Evolutionary conservation across 2,329 filamentous ascomycete species (phyloP), one percentile per base, ranked within the genome.

Genomic region (Colletotrichum agaves): DNA sequence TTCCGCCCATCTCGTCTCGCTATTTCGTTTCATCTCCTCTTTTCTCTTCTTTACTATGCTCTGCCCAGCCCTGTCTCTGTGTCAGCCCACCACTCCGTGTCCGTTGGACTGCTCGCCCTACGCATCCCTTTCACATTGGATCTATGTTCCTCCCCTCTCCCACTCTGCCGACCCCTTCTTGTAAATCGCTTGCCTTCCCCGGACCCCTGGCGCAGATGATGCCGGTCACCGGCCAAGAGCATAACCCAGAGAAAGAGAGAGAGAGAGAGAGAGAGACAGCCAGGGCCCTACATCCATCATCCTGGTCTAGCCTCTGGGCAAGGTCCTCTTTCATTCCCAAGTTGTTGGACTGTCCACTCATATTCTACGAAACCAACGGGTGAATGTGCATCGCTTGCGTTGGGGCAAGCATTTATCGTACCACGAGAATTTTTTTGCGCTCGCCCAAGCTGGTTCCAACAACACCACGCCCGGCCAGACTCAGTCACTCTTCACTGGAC

Each of bases 391-490:
- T 67, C 64, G 61, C 52, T 61, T 64, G 46, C 61, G 46, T 53
- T 59, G 64, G 47, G 64, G 61, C 64, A 64, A 50, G 61, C 64
- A 67, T 67, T 64, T 58, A 64, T 64, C 61, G 64, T 67, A 67
- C 64, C 64, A 49, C 53, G 35, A 47, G 53, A 31, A 31, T 49
- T 33, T 47, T 52, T 55, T 53, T 53, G 35, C 27, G 7, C 21
- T 44, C 53, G 15, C 43, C 44, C 41, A 33, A 37, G 39, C 55
- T 23, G 27, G 58, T 35, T 23, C 41, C 56, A 59, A 59, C 56
- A 47, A 59, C 56, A 37, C 46, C 31, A 53, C 49, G 49, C 49
- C 49, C 23, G 49, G 49, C 31, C 46, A 49, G 23, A 49, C 46
- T 23, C n/a, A n/a, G n/a, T n/a, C n/a, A n/a, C n/a, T n/a, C n/a